Percentiles rank a stretch among this genome's conserved stretches.
phyloP scores from a whole-genome alignment of 768 basidiomycete genomes.

The Lanmaoa pseudosensibilis region DNA sequence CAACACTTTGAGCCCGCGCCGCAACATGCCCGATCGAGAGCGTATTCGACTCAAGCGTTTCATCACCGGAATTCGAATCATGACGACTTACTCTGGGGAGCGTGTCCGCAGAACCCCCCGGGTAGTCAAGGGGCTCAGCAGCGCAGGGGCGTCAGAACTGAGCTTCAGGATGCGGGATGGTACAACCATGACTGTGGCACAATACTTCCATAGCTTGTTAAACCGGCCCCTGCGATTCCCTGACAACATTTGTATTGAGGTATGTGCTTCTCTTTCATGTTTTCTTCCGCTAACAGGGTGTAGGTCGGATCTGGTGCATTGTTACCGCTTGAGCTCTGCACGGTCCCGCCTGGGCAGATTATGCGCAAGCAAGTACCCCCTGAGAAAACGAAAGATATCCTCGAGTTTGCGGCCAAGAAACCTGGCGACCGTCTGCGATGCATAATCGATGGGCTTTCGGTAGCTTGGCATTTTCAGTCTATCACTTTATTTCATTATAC shows the following conservation, averaged over 20 bases:
- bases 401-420: slow-evolving; percentile 66
- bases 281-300: slow-evolving; percentile 23
- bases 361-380: slow-evolving; percentile 71
- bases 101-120: slow-evolving; percentile 46
- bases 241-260: slow-evolving; percentile 67
- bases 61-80: slow-evolving; percentile 51
- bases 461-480: slow-evolving; percentile 23
- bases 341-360: slow-evolving; percentile 63
- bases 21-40: slow-evolving; percentile 50
- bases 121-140: slow-evolving; percentile 60
- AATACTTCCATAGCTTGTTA: slow-evolving; percentile 56
- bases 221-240: slow-evolving; percentile 60
- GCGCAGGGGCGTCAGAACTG: slow-evolving; percentile 50
- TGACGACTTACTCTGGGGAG: slow-evolving; percentile 41
- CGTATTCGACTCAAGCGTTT: slow-evolving; percentile 56
- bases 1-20: slow-evolving; percentile 40
- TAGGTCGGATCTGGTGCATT: slow-evolving; percentile 63
- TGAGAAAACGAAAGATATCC: slow-evolving; percentile 60
- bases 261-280: slow-evolving; percentile 28
- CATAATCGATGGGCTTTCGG: slow-evolving; percentile 55
- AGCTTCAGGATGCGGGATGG: slow-evolving; percentile 62
- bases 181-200: slow-evolving; percentile 52
- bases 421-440: slow-evolving; percentile 56
- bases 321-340: slow-evolving; percentile 68
- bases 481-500: neutral